These are phyloP conservation scores for Rehmannia glutinosa DNA, from an alignment of 257 asterid species.

Conservation along the genomic window DNA sequence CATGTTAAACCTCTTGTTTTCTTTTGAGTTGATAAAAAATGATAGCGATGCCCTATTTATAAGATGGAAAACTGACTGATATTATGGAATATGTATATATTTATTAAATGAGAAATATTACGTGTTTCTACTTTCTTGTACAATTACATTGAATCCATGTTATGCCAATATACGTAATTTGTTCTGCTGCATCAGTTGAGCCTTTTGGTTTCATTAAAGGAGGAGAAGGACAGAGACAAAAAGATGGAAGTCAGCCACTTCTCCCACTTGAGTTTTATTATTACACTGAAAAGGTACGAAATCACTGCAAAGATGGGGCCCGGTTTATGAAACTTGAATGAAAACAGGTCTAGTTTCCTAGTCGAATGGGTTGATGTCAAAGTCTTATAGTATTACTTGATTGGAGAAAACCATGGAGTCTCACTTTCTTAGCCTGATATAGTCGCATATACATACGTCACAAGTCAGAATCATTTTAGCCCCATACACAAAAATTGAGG, in stretches of 20 bases:
- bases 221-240: neutral
- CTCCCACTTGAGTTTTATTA: conserved; percentile 10
- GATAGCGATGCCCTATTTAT: conserved; percentile 15
- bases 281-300: neutral
- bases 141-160: conserved; percentile 18
- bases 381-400: neutral
- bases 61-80: neutral
- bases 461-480: no score
- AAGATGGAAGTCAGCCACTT: conserved; percentile 6
- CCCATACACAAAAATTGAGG: neutral
- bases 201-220: conserved; percentile 6
- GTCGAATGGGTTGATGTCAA: no score
- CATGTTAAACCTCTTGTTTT: conserved; percentile 10
- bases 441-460: no score
- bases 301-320: no score
- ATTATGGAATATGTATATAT: neutral
- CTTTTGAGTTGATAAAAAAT: conserved; percentile 14
- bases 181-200: neutral
- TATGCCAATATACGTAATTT: neutral
- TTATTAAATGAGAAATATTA: neutral
- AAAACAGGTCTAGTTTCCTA: no score
- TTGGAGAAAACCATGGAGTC: neutral
- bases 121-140: neutral
- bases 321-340: neutral
- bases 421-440: neutral